Percentiles rank a stretch among this genome's conserved stretches.
These are phyloP conservation scores for Cryptococcus sp. DNA, from an alignment of 1,284 basidiomycete species.

Conservation along the genomic window DNA sequence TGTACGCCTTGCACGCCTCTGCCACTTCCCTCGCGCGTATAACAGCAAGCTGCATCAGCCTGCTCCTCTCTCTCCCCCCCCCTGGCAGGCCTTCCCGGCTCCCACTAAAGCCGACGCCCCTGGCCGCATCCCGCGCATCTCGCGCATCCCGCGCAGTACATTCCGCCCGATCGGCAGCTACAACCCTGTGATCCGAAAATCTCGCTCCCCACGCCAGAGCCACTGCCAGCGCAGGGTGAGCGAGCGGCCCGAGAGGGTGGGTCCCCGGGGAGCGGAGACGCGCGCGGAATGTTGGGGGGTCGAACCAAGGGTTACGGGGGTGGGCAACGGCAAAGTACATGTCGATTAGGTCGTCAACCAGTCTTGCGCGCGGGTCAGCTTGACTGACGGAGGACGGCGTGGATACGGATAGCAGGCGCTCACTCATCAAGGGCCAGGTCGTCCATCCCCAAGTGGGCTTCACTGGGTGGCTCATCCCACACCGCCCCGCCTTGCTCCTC, in stretches of 20 bases:
- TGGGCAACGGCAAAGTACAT: conserved; percentile 71
- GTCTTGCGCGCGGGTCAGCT: conserved; percentile 53
- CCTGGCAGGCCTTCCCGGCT: too few species aligned
- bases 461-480: conserved; percentile 39
- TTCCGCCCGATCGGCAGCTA: conserved; percentile 70
- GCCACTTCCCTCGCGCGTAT: conserved; percentile 75
- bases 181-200: conserved; percentile 79
- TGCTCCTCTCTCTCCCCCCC: conserved; percentile 54
- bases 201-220: conserved; percentile 91
- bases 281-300: conserved; percentile 68
- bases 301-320: conserved; percentile 72
- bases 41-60: conserved; percentile 71
- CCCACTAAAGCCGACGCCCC: not conserved
- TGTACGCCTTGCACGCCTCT: conserved; percentile 77
- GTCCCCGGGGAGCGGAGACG: conserved; percentile 39
- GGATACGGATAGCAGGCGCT: conserved; percentile 3
- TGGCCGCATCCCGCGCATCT: conserved; percentile 3
- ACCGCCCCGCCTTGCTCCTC: conserved; percentile 35
- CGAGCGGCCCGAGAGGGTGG: conserved; percentile 52
- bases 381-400: too few species aligned
- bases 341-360: conserved; percentile 81
- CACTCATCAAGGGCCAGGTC: conserved; percentile 28
- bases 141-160: conserved; percentile 25
- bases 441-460: conserved; percentile 27
- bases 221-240: conserved; percentile 74